Base-by-base conservation (phyloP, 2,329 filamentous ascomycete species). In the Pseudocercospora fijiensis region DNA sequence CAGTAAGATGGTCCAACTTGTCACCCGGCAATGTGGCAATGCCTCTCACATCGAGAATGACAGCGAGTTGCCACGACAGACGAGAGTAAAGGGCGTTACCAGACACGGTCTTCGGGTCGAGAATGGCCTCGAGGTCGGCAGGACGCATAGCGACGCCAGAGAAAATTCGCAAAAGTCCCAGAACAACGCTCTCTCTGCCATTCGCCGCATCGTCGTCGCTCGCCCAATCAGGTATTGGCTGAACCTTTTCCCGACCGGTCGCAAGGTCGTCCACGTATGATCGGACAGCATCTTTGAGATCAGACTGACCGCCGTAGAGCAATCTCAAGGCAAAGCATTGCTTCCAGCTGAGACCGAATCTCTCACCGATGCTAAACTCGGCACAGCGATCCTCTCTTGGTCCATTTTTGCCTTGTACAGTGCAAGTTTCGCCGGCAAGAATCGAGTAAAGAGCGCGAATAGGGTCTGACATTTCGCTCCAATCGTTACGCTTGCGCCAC, bases 381-480 rank as follows among this genome's bases (percentile, higher is more conserved):
- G 88, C 85, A 43, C 89, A 85, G 51, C 90, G 88, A 77, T 98
- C 91, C 76, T 98, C 95, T 8, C 89, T 79, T 0, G 90, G 86
- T 6, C 85, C 88, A 68, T 87, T 89, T 73, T 90, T 88, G 10
- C 94, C 95, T 69, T 92, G 86, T 64, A 91, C 93, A 27, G 88
- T 85, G 67, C 91, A 89, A n/a, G 91, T 88, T 68, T 97, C 95
- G 41, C 96, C 95, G 28, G 91, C 87, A 10, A 97, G 82, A 27
- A 99, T 84, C 76, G 96, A 92, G 75, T 97, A 99, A 33, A 99
- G 82, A 8, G 93, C 89, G 60, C 95, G 89, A 51, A 96, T 86
- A 1, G 91, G 83, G 68, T 95, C 89, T 16, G 86, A 88, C 77
- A 99, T 92, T 76, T 99, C 96, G 1, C 92, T 91, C 18, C 96